Conservation (phyloP, 1,139 yeast species). For the Geotrichum klebahnii region DNA sequence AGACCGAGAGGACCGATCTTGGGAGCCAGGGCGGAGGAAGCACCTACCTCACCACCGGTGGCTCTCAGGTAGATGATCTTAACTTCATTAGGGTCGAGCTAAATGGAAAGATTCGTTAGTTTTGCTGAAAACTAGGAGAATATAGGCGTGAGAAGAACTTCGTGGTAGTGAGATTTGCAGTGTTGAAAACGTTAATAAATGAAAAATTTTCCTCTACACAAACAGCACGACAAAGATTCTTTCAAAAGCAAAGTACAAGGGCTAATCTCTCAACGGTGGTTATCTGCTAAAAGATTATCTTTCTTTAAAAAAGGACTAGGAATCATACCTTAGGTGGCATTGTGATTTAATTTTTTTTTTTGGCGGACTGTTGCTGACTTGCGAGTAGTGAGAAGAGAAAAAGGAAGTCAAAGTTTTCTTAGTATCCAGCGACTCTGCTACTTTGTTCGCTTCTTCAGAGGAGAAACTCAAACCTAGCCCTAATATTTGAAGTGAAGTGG, state of each 20-base stretch:
- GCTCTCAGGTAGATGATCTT: slow-evolving; percentile 99
- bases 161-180: too few species aligned
- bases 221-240: background rate
- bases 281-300: background rate
- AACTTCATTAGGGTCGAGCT: slow-evolving; percentile 98
- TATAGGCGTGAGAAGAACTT: too few species aligned
- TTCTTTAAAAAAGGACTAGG: background rate
- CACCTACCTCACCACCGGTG: slow-evolving; percentile 99
- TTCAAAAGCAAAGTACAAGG: background rate
- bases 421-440: background rate
- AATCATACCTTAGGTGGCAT: slow-evolving; percentile 24
- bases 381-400: slow-evolving; percentile 14
- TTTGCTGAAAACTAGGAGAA: too few species aligned
- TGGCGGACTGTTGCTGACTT: slow-evolving; percentile 19
- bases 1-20: slow-evolving; percentile 99
- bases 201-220: background rate
- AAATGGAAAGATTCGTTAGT: too few species aligned
- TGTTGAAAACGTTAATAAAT: background rate
- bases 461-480: too few species aligned
- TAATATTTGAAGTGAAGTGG: too few species aligned
- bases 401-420: slow-evolving; percentile 1
- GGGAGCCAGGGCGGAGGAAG: slow-evolving; percentile 99
- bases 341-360: slow-evolving; percentile 21
- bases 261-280: background rate
- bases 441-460: background rate